Evolutionary conservation across 2,329 filamentous ascomycete genomes (phyloP).

Genomic region (Epichloe sibirici): DNA sequence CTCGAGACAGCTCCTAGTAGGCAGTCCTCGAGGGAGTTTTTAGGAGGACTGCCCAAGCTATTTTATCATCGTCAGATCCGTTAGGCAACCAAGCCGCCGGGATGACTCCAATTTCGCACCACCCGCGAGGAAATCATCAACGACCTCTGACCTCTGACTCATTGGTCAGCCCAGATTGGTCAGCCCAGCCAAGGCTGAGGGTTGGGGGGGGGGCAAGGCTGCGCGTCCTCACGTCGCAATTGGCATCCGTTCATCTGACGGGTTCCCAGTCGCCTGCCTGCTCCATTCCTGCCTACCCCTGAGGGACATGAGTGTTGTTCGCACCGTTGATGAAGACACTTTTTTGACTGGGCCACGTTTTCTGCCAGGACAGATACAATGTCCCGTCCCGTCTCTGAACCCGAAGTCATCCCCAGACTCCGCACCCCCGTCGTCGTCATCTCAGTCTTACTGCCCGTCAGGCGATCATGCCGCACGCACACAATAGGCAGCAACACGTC

Average conservation of each 20-base stretch:
- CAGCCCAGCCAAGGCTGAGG: background rate
- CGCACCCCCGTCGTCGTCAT: background rate
- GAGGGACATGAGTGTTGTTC: too few species aligned
- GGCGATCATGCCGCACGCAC: background rate
- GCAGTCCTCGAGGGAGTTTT: background rate
- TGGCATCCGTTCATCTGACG: background rate
- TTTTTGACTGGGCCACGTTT: too few species aligned
- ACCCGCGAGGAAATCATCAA: background rate
- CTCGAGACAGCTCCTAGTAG: background rate
- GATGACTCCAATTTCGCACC: background rate
- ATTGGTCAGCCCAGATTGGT: background rate
- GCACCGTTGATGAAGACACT: too few species aligned
- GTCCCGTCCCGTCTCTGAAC: too few species aligned
- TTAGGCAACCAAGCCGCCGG: background rate
- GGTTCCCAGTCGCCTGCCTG: background rate
- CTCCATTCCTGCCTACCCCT: background rate
- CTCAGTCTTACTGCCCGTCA: background rate
- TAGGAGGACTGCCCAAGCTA: background rate
- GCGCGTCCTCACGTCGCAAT: background rate
- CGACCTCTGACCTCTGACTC: background rate
- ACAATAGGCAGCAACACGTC: background rate
- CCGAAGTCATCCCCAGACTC: background rate
- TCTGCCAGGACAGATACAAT: background rate
- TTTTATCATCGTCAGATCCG: background rate
- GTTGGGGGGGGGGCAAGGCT: background rate